Conservation (phyloP, 208 protist genomes). For the Wallacemonas sp. region DNA sequence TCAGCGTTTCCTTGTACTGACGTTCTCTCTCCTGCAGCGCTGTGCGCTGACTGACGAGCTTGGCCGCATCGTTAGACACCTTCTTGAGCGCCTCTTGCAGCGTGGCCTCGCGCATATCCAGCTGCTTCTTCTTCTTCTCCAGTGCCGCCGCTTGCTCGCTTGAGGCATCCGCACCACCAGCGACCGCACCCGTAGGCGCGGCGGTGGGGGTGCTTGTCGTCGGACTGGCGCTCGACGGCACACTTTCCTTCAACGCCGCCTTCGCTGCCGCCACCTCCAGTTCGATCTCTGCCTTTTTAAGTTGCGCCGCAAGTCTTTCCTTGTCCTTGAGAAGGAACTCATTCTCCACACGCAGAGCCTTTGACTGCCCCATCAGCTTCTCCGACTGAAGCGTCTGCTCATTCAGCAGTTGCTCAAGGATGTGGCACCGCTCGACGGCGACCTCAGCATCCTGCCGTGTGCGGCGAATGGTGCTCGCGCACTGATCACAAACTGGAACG, state of each 20-base stretch:
- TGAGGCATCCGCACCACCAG: background rate
- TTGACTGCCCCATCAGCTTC: constrained; percentile 31
- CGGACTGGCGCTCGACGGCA: background rate
- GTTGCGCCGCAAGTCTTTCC: constrained; percentile 32
- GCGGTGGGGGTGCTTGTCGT: constrained; percentile 7
- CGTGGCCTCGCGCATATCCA: constrained; percentile 54
- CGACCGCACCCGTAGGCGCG: background rate
- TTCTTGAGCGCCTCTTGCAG: constrained; percentile 70
- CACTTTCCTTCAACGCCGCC: background rate
- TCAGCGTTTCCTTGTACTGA: constrained; percentile 2
- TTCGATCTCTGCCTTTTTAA: constrained; percentile 33
- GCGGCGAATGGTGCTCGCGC: constrained; percentile 33
- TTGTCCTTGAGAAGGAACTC: constrained; percentile 34
- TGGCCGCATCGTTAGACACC: constrained; percentile 42
- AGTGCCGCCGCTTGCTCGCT: constrained; percentile 15
- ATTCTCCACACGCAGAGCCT: constrained; percentile 50
- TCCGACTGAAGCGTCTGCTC: constrained; percentile 40
- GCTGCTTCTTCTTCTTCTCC: constrained; percentile 37
- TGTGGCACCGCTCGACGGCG: constrained; percentile 37
- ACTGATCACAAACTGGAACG: constrained; percentile 49
- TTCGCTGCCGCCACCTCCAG: constrained; percentile 25
- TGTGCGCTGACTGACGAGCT: constrained; percentile 36
- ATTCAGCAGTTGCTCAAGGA: constrained; percentile 50
- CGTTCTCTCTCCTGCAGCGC: constrained; percentile 43
- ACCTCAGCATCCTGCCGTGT: constrained; percentile 40